A percentile compares a stretch with the other conserved stretches of the same genome.
Conservation (phyloP, 2,329 filamentous ascomycete species). For the Dryadomyces quercivorus region DNA sequence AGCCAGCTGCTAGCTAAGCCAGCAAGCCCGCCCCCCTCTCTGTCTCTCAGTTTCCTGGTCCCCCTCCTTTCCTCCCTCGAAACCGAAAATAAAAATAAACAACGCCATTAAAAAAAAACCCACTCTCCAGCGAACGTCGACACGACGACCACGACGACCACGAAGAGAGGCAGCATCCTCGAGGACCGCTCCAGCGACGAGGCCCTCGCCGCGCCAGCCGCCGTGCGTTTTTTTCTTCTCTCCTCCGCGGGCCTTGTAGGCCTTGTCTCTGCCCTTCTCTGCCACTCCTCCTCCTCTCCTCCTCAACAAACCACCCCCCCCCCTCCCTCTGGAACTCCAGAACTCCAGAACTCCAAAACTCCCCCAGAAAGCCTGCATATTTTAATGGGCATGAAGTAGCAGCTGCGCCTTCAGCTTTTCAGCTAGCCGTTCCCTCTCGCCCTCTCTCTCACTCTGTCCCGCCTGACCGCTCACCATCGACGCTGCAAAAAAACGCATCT, state of each 20-base stretch:
- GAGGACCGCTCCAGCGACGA: background rate
- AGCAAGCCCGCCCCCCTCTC: background rate
- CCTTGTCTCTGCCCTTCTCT: background rate
- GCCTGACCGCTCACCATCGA: background rate
- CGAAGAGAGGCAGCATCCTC: background rate
- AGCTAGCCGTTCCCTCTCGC: background rate
- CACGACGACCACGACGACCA: background rate
- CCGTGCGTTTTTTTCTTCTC: background rate
- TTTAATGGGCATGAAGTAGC: background rate
- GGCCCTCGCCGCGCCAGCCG: background rate
- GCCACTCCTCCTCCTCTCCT: background rate
- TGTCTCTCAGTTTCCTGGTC: background rate
- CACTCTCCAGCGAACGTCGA: background rate
- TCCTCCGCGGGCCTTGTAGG: background rate
- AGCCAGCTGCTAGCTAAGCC: too few relatives aligned
- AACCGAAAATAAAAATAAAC: constrained; percentile 3
- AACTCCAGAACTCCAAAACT: background rate
- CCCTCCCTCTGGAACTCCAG: background rate
- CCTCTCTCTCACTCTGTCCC: background rate
- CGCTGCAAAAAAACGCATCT: background rate
- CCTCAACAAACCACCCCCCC: too few relatives aligned
- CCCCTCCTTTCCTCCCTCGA: background rate
- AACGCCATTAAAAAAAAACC: constrained; percentile 1
- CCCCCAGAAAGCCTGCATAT: background rate
- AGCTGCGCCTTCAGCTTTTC: background rate